Conservation (phyloP, 495 filamentous ascomycete species). For the Talaromyces stipitatus region DNA sequence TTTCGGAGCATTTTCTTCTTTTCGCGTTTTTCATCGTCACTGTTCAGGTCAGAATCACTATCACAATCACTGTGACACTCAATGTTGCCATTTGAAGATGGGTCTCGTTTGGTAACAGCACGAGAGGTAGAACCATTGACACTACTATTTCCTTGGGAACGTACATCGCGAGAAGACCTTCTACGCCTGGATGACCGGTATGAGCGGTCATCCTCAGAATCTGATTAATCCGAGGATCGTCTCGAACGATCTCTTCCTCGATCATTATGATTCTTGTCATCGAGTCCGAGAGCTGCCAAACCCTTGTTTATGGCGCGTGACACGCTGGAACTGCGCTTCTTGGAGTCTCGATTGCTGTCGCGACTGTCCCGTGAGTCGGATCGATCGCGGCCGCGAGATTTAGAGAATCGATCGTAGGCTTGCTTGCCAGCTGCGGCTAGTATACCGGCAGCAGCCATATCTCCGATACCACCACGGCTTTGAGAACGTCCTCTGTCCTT, state of each 20-base stretch:
- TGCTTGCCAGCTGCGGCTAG: constrained; percentile 79
- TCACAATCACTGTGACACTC: constrained; percentile 15
- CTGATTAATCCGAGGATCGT: constrained; percentile 22
- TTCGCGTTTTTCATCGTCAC: constrained; percentile 67
- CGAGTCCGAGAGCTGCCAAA: constrained; percentile 47
- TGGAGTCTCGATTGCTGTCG: constrained; percentile 32
- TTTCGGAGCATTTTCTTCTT: constrained; percentile 77
- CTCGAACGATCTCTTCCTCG: constrained; percentile 18
- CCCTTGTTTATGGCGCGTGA: constrained; percentile 48
- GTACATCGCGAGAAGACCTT: constrained; percentile 45
- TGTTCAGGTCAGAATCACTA: constrained; percentile 59
- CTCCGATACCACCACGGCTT: constrained; percentile 40
- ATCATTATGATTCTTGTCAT: constrained; percentile 24
- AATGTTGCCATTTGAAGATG: constrained; percentile 3
- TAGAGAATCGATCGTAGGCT: constrained; percentile 56
- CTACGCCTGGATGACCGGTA: constrained; percentile 37
- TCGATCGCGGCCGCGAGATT: constrained; percentile 51
- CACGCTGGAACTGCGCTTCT: constrained; percentile 49
- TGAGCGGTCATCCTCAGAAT: constrained; percentile 49
- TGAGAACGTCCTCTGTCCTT: constrained; percentile 34
- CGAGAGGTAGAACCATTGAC: constrained; percentile 28
- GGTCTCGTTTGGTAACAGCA: constrained; percentile 13
- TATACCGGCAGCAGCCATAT: constrained; percentile 66
- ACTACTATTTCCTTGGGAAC: constrained; percentile 40
- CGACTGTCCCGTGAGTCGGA: constrained; percentile 28